Evolutionary conservation across 2,329 filamentous ascomycete genomes (phyloP), one percentile per base, ranked within the genome.

Genomic region (Mycosphaerelloides madeirae): DNA sequence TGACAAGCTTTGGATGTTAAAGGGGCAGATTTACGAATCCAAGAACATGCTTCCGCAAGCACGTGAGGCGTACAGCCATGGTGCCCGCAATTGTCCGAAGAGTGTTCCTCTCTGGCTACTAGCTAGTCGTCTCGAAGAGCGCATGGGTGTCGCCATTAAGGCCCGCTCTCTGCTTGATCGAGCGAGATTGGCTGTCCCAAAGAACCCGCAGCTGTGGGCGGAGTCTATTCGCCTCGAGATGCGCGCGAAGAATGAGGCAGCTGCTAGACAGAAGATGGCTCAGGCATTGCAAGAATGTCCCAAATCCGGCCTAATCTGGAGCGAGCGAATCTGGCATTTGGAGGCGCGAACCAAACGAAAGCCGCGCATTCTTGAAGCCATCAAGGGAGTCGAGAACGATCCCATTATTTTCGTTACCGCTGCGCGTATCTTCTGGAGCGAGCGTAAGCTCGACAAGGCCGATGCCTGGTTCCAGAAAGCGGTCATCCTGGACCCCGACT

Each of bases 391-490:
- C 5, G 93, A 97, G 63, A 93, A 89, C 61, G 91, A 97, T 63
- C 81, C 93, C 0, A 77, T 84, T 15, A 75, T 98, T 3, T 94
- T 97, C 63, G 85, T 94, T 28, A 90, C 90, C 0, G 89, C 95
- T 11, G 93, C 90, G 5, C 81, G 93, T 15, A 94, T 97, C 55
- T 96, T 98, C 71, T 98, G 93, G 93, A 83, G 80, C 8, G 93
- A 98, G 69, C 79, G 93, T 44, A 84, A 84, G 63, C 76, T 98
- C 18, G 93, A 97, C 56, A 95, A 96, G 67, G 91, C 93, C 2
- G 85, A 90, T 67, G 90, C 81, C 53, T 98, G 93, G 93, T 98
- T 98, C 66, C 89, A 96, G 69, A 95, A 95, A 69, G 93, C 93
- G 0, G 82, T 96, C 44, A 76, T 95, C 42, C 73, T 93, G 11